Evolutionary conservation across 768 basidiomycete species (phyloP).

Genomic region (Tubosaeta sp.): DNA sequence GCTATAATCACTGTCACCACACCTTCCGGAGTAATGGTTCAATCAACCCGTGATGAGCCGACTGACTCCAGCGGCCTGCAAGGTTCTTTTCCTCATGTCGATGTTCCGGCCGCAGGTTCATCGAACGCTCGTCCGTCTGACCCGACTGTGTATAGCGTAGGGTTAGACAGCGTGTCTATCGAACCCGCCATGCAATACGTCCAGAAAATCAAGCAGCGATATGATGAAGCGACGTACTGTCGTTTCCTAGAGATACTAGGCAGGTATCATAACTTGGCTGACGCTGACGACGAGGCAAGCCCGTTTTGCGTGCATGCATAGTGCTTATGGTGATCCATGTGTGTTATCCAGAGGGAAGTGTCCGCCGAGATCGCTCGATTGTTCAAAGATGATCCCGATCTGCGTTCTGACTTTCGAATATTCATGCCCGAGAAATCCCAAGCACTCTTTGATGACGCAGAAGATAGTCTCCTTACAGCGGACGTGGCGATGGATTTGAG

Average conservation of each 20-base stretch:
- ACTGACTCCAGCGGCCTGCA: conserved; percentile 34
- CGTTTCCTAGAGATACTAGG: conserved; percentile 75
- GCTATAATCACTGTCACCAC: conserved; percentile 75
- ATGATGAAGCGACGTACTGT: conserved; percentile 83
- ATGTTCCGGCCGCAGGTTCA: conserved; percentile 9
- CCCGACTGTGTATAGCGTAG: conserved; percentile 24
- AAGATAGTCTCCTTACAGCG: conserved; percentile 28
- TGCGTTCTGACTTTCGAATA: conserved; percentile 67
- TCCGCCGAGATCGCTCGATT: conserved; percentile 62
- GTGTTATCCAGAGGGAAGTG: conserved; percentile 48
- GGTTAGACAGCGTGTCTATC: conserved; percentile 45
- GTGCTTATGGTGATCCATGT: neutral
- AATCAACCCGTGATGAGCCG: conserved; percentile 47
- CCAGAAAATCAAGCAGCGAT: conserved; percentile 93
- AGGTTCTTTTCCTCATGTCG: conserved; percentile 30
- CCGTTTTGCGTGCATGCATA: conserved; percentile 7
- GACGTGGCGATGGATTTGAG: no score
- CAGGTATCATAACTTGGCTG: conserved; percentile 55
- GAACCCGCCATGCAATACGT: conserved; percentile 90
- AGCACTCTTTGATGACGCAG: conserved; percentile 44
- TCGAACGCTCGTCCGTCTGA: conserved; percentile 17
- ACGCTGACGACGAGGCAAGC: conserved; percentile 57
- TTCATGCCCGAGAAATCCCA: conserved; percentile 67
- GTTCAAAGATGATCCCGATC: conserved; percentile 73
- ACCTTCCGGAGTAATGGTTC: conserved; percentile 60